A percentile compares a stretch with the other conserved stretches of the same genome.
These are phyloP conservation scores for Sugiyamaella americana DNA, from an alignment of 805 yeast species.

Conservation along the genomic window DNA sequence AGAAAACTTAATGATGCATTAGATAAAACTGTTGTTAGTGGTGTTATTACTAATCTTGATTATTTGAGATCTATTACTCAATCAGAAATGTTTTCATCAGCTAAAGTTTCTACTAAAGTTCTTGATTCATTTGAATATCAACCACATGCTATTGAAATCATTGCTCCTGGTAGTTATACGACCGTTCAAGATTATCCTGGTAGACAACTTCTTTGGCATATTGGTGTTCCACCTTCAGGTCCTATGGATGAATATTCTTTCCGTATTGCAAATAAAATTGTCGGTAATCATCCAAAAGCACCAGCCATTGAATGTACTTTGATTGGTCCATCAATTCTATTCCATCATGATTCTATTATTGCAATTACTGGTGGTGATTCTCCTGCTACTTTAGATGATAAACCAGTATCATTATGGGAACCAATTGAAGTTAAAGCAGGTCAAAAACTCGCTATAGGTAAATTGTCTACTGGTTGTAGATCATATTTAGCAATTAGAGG, in stretches of 20 bases:
- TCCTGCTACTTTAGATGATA: constrained; percentile 60
- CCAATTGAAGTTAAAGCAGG: constrained; percentile 71
- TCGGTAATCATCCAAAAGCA: constrained; percentile 74
- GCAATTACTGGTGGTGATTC: constrained; percentile 85
- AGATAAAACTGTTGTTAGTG: constrained; percentile 79
- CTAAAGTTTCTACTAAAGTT: constrained; percentile 80
- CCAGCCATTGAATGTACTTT: constrained; percentile 90
- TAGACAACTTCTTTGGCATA: constrained; percentile 75
- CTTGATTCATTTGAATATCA: constrained; percentile 73
- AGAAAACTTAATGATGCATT: constrained; percentile 70
- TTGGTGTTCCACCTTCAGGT: constrained; percentile 98
- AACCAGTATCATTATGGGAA: constrained; percentile 53
- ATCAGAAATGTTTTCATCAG: constrained; percentile 76
- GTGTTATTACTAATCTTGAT: constrained; percentile 85
- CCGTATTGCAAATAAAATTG: constrained; percentile 82
- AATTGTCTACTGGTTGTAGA: constrained; percentile 77
- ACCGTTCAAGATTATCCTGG: constrained; percentile 96
- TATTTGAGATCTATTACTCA: constrained; percentile 80
- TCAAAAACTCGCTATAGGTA: constrained; percentile 74
- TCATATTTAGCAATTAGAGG: constrained; percentile 85
- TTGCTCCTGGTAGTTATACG: constrained; percentile 90
- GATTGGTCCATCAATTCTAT: constrained; percentile 76
- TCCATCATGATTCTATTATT: constrained; percentile 74
- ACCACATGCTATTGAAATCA: constrained; percentile 79
- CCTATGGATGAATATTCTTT: constrained; percentile 95